These are phyloP conservation scores for Castanea sativa DNA, from an alignment of 306 rosid genomes.

Conservation along the genomic window DNA sequence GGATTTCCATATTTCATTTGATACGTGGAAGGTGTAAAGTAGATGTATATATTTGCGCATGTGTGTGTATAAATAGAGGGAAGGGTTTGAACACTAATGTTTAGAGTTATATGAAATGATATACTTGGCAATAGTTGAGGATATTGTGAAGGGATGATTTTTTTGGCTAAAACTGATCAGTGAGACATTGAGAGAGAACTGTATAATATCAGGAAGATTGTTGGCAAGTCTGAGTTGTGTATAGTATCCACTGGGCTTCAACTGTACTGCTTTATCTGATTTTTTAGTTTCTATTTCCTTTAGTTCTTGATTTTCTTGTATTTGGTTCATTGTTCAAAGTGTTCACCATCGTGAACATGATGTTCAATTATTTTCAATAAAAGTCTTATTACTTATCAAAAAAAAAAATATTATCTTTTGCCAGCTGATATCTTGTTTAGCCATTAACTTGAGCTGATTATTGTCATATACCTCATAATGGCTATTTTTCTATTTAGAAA, in stretches of 20 bases:
- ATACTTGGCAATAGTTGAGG: not conserved
- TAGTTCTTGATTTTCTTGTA: no score
- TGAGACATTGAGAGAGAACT: not conserved
- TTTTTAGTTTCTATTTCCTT: no score
- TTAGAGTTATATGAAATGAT: not conserved
- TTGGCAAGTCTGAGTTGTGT: not conserved
- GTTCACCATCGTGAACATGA: no score
- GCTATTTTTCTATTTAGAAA: not conserved
- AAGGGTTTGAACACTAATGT: not conserved
- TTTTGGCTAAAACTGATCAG: not conserved
- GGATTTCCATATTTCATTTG: not conserved
- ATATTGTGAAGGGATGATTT: not conserved
- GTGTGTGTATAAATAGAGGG: not conserved
- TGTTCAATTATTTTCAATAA: no score
- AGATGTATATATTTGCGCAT: not conserved
- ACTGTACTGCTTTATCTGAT: no score
- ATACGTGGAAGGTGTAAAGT: not conserved
- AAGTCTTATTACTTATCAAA: no score
- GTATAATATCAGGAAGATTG: not conserved
- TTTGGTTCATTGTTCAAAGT: no score
- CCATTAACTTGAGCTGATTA: not conserved
- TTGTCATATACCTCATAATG: not conserved
- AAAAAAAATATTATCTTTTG: not conserved
- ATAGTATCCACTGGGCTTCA: not conserved
- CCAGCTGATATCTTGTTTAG: not conserved